Conservation (phyloP, 139 green algal species). For the Chlorella sp. region DNA sequence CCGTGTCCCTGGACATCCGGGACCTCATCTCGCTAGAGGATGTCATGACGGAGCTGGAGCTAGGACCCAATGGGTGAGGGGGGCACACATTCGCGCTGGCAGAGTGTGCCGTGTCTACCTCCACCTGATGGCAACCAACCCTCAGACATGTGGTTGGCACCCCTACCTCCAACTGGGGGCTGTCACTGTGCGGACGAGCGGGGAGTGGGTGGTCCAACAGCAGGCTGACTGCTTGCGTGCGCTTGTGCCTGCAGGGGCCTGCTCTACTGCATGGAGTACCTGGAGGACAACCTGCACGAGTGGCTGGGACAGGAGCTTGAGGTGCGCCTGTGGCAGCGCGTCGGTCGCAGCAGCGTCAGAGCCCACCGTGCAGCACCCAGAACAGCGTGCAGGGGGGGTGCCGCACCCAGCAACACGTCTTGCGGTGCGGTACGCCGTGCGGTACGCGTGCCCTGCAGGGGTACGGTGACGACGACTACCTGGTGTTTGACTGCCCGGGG, state of each 20-base stretch:
- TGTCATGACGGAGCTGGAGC: slow-evolving; percentile 90
- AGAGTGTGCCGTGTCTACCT: too few relatives aligned
- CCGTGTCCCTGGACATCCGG: slow-evolving; percentile 79
- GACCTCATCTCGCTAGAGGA: slow-evolving; percentile 90
- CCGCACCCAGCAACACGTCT: too few relatives aligned
- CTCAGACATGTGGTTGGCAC: too few relatives aligned
- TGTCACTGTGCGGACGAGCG: too few relatives aligned
- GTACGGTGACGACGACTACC: slow-evolving; percentile 96
- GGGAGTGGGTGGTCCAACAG: too few relatives aligned
- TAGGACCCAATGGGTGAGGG: slow-evolving; percentile 90
- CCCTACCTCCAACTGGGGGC: too few relatives aligned
- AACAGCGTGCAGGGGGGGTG: too few relatives aligned
- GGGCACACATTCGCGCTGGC: too few relatives aligned
- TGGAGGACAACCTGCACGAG: slow-evolving; percentile 94
- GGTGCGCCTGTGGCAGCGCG: slow-evolving; percentile 37
- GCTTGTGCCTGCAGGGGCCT: slow-evolving; percentile 63
- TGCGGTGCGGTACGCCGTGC: too few relatives aligned
- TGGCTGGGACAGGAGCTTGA: slow-evolving; percentile 89
- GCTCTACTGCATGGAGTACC: slow-evolving; percentile 98
- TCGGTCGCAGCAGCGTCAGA: slow-evolving; percentile 53
- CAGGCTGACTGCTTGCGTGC: too few relatives aligned
- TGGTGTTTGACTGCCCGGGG: slow-evolving; percentile 94
- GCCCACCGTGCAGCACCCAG: neutral
- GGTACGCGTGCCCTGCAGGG: slow-evolving; percentile 26
- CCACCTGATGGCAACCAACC: too few relatives aligned